These are phyloP conservation scores for Cyberlindnera suaveolens DNA, from an alignment of 805 yeast species.

Conservation along the genomic window DNA sequence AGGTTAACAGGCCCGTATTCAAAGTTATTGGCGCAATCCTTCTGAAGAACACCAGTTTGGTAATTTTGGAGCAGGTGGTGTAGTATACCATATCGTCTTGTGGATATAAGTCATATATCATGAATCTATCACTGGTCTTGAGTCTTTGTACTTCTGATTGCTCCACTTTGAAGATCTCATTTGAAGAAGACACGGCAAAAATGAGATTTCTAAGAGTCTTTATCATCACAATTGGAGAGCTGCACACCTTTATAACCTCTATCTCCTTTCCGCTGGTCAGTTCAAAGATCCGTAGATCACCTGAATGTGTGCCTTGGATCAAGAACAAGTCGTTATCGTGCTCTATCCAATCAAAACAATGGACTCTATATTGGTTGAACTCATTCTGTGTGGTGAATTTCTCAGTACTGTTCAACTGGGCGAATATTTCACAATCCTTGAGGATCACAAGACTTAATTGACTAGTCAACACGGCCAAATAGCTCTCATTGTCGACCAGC, in stretches of 20 bases:
- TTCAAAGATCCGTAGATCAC: conserved; percentile 7
- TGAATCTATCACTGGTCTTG: conserved; percentile 10
- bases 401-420: conserved; percentile 8
- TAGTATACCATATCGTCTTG: conserved; percentile 1
- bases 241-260: conserved; percentile 4
- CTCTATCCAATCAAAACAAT: conserved; percentile 17
- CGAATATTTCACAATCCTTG: conserved; percentile 11
- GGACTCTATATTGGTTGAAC: conserved; percentile 10
- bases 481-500: conserved; percentile 8
- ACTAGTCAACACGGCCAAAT: conserved; percentile 18
- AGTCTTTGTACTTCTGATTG: background rate
- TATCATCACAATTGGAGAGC: conserved; percentile 9
- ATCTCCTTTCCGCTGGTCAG: background rate
- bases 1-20: conserved; percentile 6
- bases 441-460: conserved; percentile 13
- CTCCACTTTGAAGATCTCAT: conserved; percentile 14
- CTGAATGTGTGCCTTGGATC: conserved; percentile 18
- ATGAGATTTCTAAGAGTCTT: conserved; percentile 2
- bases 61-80: conserved; percentile 9
- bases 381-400: conserved; percentile 8
- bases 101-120: conserved; percentile 15
- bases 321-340: conserved; percentile 3
- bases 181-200: conserved; percentile 12
- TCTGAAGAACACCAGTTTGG: conserved; percentile 2
- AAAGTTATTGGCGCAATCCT: background rate